phyloP scores from a whole-genome alignment of 768 basidiomycete genomes.

The Lactifluus volemus region DNA sequence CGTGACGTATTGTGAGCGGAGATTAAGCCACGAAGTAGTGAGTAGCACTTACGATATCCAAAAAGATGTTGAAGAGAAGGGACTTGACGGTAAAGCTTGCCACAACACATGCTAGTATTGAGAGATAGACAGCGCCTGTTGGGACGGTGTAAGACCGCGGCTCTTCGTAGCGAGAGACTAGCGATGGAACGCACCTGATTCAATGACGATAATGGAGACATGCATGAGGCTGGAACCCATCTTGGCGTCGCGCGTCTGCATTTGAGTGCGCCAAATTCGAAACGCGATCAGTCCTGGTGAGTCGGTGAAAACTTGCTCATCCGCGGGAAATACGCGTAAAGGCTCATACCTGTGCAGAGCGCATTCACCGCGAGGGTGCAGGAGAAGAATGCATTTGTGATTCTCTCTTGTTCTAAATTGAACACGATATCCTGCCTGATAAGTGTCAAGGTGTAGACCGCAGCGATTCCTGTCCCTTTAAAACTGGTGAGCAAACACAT shows the following conservation, averaged over 20 bases:
- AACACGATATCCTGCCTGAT: background rate
- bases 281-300: slow-evolving; percentile 12
- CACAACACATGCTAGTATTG: slow-evolving; percentile 3
- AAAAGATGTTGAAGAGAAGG: slow-evolving; percentile 14
- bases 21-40: background rate
- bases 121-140: slow-evolving; percentile 14
- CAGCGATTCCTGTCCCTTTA: slow-evolving; percentile 8
- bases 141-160: background rate
- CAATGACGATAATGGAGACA: slow-evolving; percentile 11
- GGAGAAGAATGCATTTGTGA: slow-evolving; percentile 16
- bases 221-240: slow-evolving; percentile 13
- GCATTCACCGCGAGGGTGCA: slow-evolving; percentile 16
- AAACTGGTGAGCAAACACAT: background rate
- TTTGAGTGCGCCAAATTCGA: slow-evolving; percentile 16
- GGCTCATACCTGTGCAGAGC: slow-evolving; percentile 10
- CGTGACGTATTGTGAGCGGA: background rate
- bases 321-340: background rate
- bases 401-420: slow-evolving; percentile 3
- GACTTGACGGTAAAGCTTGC: background rate
- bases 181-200: slow-evolving; percentile 10
- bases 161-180: background rate
- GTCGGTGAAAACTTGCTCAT: background rate
- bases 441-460: slow-evolving; percentile 6
- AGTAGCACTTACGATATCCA: slow-evolving; percentile 7
- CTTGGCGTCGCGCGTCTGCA: slow-evolving; percentile 16